Evolutionary conservation across 2,329 filamentous ascomycete species (phyloP).

Genomic region (Phyllosticta paracitricarpa): DNA sequence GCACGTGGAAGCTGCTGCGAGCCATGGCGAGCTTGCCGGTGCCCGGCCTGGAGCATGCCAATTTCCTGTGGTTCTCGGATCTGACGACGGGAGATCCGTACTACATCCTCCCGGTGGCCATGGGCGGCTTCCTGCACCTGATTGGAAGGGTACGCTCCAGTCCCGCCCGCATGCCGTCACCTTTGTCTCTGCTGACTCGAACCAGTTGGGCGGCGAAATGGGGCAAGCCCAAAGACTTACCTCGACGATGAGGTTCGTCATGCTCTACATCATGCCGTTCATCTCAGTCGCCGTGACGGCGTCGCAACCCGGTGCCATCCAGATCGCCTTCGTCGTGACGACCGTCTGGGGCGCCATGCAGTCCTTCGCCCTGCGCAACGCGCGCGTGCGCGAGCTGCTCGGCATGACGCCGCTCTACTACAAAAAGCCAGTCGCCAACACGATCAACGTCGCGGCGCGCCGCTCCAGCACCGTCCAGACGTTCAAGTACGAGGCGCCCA

Average conservation of each 20-base stretch:
- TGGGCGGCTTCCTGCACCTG: constrained; percentile 46
- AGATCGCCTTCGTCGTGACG: constrained; percentile 51
- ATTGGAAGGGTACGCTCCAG: constrained; percentile 47
- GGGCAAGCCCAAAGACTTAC: constrained; percentile 21
- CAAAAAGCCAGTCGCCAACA: not conserved
- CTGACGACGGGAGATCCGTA: constrained; percentile 67
- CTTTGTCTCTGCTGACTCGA: not conserved
- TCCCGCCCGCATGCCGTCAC: not conserved
- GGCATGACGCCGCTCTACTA: constrained; percentile 26
- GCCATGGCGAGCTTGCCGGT: constrained; percentile 72
- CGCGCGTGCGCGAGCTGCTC: constrained; percentile 27
- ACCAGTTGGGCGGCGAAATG: constrained; percentile 42
- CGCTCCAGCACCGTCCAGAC: not conserved
- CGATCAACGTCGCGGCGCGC: not conserved
- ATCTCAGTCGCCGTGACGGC: constrained; percentile 45
- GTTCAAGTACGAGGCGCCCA: constrained; percentile 7
- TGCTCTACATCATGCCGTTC: constrained; percentile 42
- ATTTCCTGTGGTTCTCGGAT: constrained; percentile 69
- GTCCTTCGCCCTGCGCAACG: constrained; percentile 27
- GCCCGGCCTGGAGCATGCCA: constrained; percentile 62
- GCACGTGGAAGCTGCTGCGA: constrained; percentile 67
- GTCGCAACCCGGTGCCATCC: constrained; percentile 47
- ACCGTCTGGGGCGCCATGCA: constrained; percentile 31
- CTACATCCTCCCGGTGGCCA: constrained; percentile 59
- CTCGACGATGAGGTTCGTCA: constrained; percentile 26